Conservation (phyloP, 2,329 filamentous ascomycete species). For the Chaetomiaceae sp. region DNA sequence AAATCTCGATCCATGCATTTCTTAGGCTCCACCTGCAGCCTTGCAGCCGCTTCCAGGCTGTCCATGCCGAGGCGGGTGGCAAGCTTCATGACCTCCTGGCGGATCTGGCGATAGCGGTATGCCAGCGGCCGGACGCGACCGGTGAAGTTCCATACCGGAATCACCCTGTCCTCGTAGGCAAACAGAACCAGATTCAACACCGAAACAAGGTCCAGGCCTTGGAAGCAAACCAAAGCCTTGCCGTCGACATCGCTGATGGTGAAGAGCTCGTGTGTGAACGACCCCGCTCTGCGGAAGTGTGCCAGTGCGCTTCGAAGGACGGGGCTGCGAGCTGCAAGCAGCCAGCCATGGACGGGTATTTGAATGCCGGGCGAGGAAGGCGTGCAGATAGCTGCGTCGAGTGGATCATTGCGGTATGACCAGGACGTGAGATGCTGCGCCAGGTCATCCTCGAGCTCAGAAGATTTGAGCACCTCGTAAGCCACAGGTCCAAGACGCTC, state of each 20-base stretch:
- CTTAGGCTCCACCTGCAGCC: constrained; percentile 64
- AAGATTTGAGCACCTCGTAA: constrained; percentile 53
- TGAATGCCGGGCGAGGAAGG: constrained; percentile 62
- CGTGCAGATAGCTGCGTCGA: constrained; percentile 45
- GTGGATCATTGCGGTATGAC: constrained; percentile 36
- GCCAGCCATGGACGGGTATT: constrained; percentile 79
- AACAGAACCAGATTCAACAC: constrained; percentile 76
- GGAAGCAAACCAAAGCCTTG: constrained; percentile 58
- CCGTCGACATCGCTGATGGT: constrained; percentile 49
- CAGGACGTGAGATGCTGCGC: constrained; percentile 42
- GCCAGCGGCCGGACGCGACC: constrained; percentile 61
- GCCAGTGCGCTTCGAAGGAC: constrained; percentile 59
- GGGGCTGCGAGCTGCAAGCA: constrained; percentile 69
- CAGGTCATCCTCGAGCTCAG: constrained; percentile 63
- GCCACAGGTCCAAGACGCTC: constrained; percentile 48
- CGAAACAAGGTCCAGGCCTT: constrained; percentile 68
- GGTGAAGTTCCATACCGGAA: constrained; percentile 84
- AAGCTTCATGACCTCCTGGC: constrained; percentile 83
- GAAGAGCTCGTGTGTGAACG: constrained; percentile 55
- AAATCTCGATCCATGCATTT: constrained; percentile 66
- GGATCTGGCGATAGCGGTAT: constrained; percentile 71
- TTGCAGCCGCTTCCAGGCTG: constrained; percentile 70
- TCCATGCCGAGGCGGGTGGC: constrained; percentile 65
- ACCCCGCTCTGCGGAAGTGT: constrained; percentile 50
- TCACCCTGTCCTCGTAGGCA: constrained; percentile 70